Evolutionary conservation across 2,329 filamentous ascomycete genomes (phyloP), one percentile per base, ranked within the genome.

Genomic region (Claviceps paspali): DNA sequence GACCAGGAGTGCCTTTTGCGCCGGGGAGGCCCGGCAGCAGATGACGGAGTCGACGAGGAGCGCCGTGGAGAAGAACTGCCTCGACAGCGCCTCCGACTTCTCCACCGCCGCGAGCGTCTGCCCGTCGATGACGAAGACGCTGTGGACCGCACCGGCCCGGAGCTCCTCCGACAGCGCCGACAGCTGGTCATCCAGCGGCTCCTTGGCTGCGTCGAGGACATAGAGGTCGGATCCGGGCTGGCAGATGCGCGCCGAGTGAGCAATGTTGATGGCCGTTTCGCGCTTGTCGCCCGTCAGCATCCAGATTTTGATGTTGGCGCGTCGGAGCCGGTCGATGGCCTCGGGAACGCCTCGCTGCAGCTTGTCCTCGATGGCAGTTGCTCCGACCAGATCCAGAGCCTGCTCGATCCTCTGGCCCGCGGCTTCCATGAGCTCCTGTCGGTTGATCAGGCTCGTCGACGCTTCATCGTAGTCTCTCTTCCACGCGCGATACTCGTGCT

Each of bases 251-350:
- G 88, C 94, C 91, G 98, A 98, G 50, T 98, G 91, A 60, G 91
- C 91, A 48, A 98, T 98, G 57, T 98, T 98, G 71, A 98, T 98
- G 39, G 91, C 91, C 21, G 91, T 98, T 60, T 98, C 91, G 61
- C 98, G 92, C 50, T 91, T 76, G 65, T 98, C 91, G 49, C 91
- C 91, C 28, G 91, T 98, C 57, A 98, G 61, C 15, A 98, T 91
- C 91, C 91, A 98, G 38, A 98, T 80, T 61, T 98, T 98, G 67
- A 98, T 96, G 37, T 87, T 88, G 18, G 92, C 91, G 45, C 87
- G 83, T 59, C 98, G 92, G 21, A 98, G 67, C 0, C 91, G 96
- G 56, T 95, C 86, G 41, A 98, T 98, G 0, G 91, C 98, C 57
- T 98, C 91, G 2, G 91, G 91, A 12, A 98, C 91, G 38, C 92